Evolutionary conservation across 352 stramenopile genomes (phyloP), one percentile per base, ranked within the genome.

Genomic region (Phytophthora melonis): DNA sequence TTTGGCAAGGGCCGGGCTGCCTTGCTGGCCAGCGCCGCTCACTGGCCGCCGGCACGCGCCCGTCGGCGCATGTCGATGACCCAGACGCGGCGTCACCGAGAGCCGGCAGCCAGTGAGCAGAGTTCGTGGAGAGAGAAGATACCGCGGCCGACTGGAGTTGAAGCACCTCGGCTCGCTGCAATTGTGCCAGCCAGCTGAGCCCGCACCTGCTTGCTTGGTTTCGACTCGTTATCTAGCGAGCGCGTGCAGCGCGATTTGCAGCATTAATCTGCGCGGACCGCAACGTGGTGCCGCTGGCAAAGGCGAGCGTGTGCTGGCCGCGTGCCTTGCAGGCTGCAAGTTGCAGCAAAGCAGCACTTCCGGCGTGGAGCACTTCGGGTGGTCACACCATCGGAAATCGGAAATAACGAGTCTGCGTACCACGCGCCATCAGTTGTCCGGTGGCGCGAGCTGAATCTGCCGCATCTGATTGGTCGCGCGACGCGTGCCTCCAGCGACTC

Each of bases 391-490:
- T 25, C 23, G 27, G 27, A 32, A 32, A 32, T 32, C 27, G 27
- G 27, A 32, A 32, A 5, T 32, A 32, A 6, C 27, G 3, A 32
- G 27, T 1, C 27, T 32, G 27, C 27, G 27, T 32, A 32, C 27
- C 27, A 32, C 27, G 27, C 27, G 27, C 27, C 27, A 32, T 3
- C 27, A 32, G 27, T 32, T 18, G 11, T 34, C 61, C 41, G 36
- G 63, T 63, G 63, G 41, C 43, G 11, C 9, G 5, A n/a, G 53
- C 39, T 27, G 18, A 64, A 58, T 63, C 43, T 23, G 63, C 54
- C 47, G 47, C 49, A n/a, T 39, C 59, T 77, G 70, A 77, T 77
- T 77, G 70, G 70, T 49, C 25, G 43, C 66, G 34, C 23, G 23
- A 47, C 64, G 52, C 64, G 70, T 77, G 70, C 43, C 69, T 68